Evolutionary conservation across 2,329 filamentous ascomycete species (phyloP).

Genomic region (Stachybotrys chlorohalonatus): DNA sequence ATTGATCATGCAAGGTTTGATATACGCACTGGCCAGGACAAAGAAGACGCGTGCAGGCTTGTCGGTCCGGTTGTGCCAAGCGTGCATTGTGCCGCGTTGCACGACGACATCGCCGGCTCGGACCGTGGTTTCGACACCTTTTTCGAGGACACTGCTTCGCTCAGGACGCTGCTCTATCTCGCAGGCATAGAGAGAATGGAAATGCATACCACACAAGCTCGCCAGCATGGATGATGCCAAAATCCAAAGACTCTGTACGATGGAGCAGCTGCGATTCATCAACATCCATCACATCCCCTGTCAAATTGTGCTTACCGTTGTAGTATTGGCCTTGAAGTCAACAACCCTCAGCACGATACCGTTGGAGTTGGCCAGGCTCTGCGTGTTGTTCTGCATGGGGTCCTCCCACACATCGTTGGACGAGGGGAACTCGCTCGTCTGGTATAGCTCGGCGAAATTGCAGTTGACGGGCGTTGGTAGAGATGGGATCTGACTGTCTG

Average conservation of each 20-base stretch:
- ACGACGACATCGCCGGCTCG: constrained; percentile 11
- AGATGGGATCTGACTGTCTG: constrained; percentile 4
- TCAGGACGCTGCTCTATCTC: neutral
- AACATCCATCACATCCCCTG: neutral
- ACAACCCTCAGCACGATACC: constrained; percentile 10
- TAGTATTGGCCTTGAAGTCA: constrained; percentile 8
- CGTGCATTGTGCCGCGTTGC: constrained; percentile 12
- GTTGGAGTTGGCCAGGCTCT: constrained; percentile 8
- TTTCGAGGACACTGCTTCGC: constrained; percentile 8
- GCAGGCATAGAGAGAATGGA: too few species aligned
- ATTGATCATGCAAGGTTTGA: neutral
- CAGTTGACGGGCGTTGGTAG: constrained; percentile 1
- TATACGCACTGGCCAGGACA: constrained; percentile 8
- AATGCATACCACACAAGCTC: constrained; percentile 9
- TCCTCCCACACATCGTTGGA: constrained; percentile 11
- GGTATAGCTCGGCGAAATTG: constrained; percentile 11
- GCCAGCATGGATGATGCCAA: constrained; percentile 9
- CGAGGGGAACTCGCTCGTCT: constrained; percentile 11
- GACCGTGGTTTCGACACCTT: constrained; percentile 8
- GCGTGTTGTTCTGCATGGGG: constrained; percentile 6
- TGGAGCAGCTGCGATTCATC: constrained; percentile 7
- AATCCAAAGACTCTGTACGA: constrained; percentile 12
- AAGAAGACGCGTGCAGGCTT: constrained; percentile 10
- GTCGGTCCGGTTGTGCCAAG: constrained; percentile 9
- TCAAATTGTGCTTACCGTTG: constrained; percentile 1